Evolutionary conservation across 208 protist genomes (phyloP), one percentile per base, ranked within the genome.

Genomic region (Herpetomonas samuelpessoai): DNA sequence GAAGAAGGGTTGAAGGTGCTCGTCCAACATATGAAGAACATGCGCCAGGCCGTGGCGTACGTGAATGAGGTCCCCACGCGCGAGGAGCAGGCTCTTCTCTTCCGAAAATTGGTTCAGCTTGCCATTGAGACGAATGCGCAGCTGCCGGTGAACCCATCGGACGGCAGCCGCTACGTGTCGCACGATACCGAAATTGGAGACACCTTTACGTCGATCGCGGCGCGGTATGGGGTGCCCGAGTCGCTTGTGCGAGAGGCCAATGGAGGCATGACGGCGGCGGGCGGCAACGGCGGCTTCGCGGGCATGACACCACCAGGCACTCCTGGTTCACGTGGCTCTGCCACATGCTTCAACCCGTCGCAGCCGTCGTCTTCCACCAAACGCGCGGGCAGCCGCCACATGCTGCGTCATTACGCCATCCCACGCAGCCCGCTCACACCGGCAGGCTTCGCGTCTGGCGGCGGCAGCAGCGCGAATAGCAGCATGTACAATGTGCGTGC

Each of bases 1-100:
- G 81, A 90, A 48, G 84, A 94, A 66, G 83, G 81, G 19, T 62
- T 94, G 45, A 70, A 68, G 28, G 65, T 90, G n/a, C 71, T 94
- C 28, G 71, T 94, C 21, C 26, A 78, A 38, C 60, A 83, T 29
- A 57, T 78, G 66, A 76, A 78, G 59, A 79, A 80, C 62, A 62
- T 87, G 52, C 69, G 52, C 38, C 78, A 75, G 44, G 74, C 73
- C 14, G 46, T 87, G 1, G 44, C 71, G 22, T 83, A 71, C 64
- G 66, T 87, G 46, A 53, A 60, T 12, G 57, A 78, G 26, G 66
- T 76, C 22, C 65, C 79, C 26, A 77, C 63, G 46, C 31, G 39
- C 39, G 80, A 87, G 25, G 84, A 92, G 49, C 84, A 88, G 68
- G 48, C 57, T 3, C 62, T 48, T 4, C 73, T 92, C 26, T 92